A percentile compares a stretch with the other conserved stretches of the same genome.
These are phyloP conservation scores for Puccinia novopanici DNA, from an alignment of 1,284 basidiomycete species.

Conservation along the genomic window DNA sequence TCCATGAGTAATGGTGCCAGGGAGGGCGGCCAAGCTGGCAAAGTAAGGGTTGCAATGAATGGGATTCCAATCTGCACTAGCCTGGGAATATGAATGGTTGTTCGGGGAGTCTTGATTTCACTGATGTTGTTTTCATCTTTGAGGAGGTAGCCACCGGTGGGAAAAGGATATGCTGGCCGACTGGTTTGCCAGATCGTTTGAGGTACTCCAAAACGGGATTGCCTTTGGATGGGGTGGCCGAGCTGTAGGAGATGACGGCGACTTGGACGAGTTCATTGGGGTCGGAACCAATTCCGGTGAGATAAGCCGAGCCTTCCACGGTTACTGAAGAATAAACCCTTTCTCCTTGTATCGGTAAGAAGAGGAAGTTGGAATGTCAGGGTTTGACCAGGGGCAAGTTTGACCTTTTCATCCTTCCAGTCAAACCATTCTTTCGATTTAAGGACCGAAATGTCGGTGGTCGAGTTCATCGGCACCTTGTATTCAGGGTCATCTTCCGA, in stretches of 20 bases:
- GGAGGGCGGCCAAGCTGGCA: constrained; percentile 86
- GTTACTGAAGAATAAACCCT: constrained; percentile 76
- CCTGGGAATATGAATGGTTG: constrained; percentile 90
- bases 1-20: constrained; percentile 95
- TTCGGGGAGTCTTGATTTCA: constrained; percentile 65
- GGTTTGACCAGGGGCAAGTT: constrained; percentile 75
- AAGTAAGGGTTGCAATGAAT: constrained; percentile 99
- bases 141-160: constrained; percentile 82
- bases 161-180: constrained; percentile 76
- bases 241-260: constrained; percentile 80
- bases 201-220: constrained; percentile 93
- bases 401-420: constrained; percentile 81
- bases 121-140: constrained; percentile 62
- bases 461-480: constrained; percentile 72
- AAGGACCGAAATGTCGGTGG: constrained; percentile 83
- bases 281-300: constrained; percentile 37
- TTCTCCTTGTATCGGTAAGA: constrained; percentile 89
- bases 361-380: constrained; percentile 87
- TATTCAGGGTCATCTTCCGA: constrained; percentile 85
- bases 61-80: constrained; percentile 96
- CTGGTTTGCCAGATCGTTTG: constrained; percentile 79
- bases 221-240: constrained; percentile 76
- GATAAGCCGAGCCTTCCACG: constrained; percentile 76
- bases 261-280: constrained; percentile 72
- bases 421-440: constrained; percentile 97